These are phyloP conservation scores for Micromonas commoda DNA, from an alignment of 139 green algal genomes.

Conservation along the genomic window DNA sequence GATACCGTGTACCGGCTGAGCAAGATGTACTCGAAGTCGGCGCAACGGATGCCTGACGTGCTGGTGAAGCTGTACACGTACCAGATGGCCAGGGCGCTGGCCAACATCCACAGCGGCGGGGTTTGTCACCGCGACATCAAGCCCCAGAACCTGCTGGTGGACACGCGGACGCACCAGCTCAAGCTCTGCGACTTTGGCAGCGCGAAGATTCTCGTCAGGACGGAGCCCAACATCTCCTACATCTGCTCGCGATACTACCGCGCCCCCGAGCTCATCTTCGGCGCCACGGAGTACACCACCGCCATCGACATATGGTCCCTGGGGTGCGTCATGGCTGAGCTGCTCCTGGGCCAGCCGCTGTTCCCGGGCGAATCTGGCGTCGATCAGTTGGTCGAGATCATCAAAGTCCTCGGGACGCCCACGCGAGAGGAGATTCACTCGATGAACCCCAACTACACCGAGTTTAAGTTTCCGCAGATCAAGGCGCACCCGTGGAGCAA, in stretches of 20 bases:
- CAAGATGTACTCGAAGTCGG: constrained; percentile 92
- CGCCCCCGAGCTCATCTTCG: constrained; percentile 98
- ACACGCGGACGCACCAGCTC: constrained; percentile 83
- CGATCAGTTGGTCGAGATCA: constrained; percentile 99
- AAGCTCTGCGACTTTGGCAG: constrained; percentile 99
- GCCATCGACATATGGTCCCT: constrained; percentile 97
- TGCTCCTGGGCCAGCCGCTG: constrained; percentile 77
- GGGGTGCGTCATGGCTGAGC: constrained; percentile 96
- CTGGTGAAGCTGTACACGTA: constrained; percentile 98
- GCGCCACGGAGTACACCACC: constrained; percentile 93
- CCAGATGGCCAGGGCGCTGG: constrained; percentile 59
- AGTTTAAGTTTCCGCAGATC: constrained; percentile 98
- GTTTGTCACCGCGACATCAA: constrained; percentile 40
- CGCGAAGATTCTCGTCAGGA: constrained; percentile 77
- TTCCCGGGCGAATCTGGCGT: constrained; percentile 85
- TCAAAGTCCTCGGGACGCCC: constrained; percentile 96
- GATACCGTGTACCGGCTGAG: constrained; percentile 94
- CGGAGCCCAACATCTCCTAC: constrained; percentile 99
- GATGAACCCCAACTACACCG: constrained; percentile 99
- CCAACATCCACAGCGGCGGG: constrained; percentile 43
- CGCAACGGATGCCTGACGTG: constrained; percentile 85
- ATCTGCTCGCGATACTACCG: constrained; percentile 96
- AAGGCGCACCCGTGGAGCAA: constrained; percentile 93
- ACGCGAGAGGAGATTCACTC: constrained; percentile 88
- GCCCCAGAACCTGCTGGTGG: constrained; percentile 49